These are phyloP conservation scores for Exutisphaerella laricina DNA, from an alignment of 2,329 filamentous ascomycete genomes.

Conservation along the genomic window DNA sequence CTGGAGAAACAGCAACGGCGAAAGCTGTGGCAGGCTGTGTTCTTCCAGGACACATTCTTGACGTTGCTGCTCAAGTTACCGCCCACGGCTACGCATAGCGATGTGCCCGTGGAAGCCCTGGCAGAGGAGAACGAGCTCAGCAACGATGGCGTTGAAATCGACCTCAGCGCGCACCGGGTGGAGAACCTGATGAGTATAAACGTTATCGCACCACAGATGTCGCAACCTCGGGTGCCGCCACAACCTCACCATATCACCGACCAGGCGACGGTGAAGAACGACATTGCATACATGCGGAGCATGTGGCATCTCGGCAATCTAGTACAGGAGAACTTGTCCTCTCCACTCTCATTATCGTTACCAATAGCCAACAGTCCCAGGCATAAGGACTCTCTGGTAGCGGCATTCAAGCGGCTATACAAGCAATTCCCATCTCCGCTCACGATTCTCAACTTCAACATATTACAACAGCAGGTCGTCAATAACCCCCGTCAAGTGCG, in stretches of 20 bases:
- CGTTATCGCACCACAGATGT: constrained; percentile 42
- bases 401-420: constrained; percentile 65
- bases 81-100: constrained; percentile 71
- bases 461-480: constrained; percentile 52
- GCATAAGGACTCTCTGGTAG: constrained; percentile 64
- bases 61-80: constrained; percentile 72
- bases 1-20: constrained; percentile 74
- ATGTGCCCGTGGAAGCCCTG: constrained; percentile 70
- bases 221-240: constrained; percentile 27
- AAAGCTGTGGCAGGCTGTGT: constrained; percentile 76
- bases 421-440: constrained; percentile 67
- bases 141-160: constrained; percentile 54
- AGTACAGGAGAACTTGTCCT: constrained; percentile 71
- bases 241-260: constrained; percentile 33
- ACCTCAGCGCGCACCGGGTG: constrained; percentile 41
- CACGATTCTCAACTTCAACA: constrained; percentile 60
- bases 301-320: constrained; percentile 76
- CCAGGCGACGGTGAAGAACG: constrained; percentile 28
- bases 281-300: constrained; percentile 58
- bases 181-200: constrained; percentile 49
- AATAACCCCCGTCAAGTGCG: constrained; percentile 62
- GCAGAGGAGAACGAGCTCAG: constrained; percentile 55
- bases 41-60: constrained; percentile 75
- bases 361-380: constrained; percentile 64
- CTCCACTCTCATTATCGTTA: constrained; percentile 65